A percentile compares a stretch with the other conserved stretches of the same genome.
phyloP scores from a whole-genome alignment of 441 rosid species.

The Populus hybrid region DNA sequence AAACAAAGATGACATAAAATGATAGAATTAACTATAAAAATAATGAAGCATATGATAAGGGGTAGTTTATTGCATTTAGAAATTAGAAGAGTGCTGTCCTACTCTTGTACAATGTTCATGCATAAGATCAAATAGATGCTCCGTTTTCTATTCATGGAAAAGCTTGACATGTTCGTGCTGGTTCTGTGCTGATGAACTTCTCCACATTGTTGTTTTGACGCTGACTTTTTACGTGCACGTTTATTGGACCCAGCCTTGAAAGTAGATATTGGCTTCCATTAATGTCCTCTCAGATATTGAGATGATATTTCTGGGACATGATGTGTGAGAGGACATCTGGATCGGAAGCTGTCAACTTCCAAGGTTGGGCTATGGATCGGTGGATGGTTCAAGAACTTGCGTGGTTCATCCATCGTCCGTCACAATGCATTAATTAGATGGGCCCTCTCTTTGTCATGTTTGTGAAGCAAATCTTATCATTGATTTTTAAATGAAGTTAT shows the following conservation, averaged over 20 bases:
- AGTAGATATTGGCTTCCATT: conserved; percentile 8
- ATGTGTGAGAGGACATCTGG: background rate
- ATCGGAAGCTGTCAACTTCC: conserved; percentile 7
- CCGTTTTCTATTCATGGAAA: background rate
- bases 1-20: background rate
- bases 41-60: background rate
- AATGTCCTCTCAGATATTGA: background rate
- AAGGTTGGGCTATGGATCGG: conserved; percentile 9
- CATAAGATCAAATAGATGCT: background rate
- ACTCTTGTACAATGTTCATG: background rate
- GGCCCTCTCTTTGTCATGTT: conserved; percentile 4
- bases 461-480: background rate
- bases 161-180: background rate
- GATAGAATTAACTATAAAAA: no score
- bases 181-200: background rate
- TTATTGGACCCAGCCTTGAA: conserved; percentile 15
- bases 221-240: background rate
- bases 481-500: background rate
- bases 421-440: background rate
- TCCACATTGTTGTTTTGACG: background rate
- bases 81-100: background rate
- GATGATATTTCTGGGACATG: background rate
- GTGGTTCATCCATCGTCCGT: background rate
- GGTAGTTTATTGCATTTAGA: background rate
- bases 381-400: conserved; percentile 14